phyloP scores from a whole-genome alignment of 108 stramenopile genomes.

The Mediolabrus comicus region DNA sequence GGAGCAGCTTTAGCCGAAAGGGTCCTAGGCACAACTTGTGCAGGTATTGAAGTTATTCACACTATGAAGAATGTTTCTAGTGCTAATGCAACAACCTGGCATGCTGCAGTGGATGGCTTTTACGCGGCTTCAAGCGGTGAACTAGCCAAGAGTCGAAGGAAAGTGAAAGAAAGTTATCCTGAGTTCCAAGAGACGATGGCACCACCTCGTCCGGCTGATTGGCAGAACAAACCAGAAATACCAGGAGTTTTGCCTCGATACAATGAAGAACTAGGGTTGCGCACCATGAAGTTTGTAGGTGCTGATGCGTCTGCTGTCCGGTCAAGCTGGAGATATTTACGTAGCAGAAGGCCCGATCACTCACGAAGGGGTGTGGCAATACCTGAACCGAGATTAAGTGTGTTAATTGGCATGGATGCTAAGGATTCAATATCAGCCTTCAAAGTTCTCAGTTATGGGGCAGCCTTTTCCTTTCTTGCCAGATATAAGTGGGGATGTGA shows the following conservation, averaged over 20 bases:
- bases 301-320: slow-evolving; percentile 33
- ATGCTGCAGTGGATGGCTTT: slow-evolving; percentile 48
- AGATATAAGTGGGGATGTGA: slow-evolving; percentile 36
- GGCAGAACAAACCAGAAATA: slow-evolving; percentile 20
- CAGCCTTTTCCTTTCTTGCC: slow-evolving; percentile 35
- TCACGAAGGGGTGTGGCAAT: slow-evolving; percentile 3
- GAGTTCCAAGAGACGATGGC: slow-evolving; percentile 18
- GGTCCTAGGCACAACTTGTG: slow-evolving; percentile 3
- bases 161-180: slow-evolving; percentile 14
- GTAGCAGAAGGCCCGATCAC: slow-evolving; percentile 12
- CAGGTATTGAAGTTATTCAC: slow-evolving; percentile 37
- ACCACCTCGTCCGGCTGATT: slow-evolving; percentile 19
- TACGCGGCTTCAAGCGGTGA: slow-evolving; percentile 39
- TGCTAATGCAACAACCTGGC: slow-evolving; percentile 43
- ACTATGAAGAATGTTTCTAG: slow-evolving; percentile 20
- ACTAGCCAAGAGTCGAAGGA: slow-evolving; percentile 5
- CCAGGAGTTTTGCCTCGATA: slow-evolving; percentile 31
- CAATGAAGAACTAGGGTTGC: slow-evolving; percentile 13
- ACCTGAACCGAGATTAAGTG: slow-evolving; percentile 26
- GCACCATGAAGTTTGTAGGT: slow-evolving; percentile 39
- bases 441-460: slow-evolving; percentile 29
- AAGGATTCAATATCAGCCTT: slow-evolving; percentile 8
- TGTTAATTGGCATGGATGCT: slow-evolving; percentile 17
- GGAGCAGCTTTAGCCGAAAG: slow-evolving; percentile 26
- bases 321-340: slow-evolving; percentile 30